These are phyloP conservation scores for Citropsis articulata DNA, from an alignment of 345 rosid genomes.

Conservation along the genomic window DNA sequence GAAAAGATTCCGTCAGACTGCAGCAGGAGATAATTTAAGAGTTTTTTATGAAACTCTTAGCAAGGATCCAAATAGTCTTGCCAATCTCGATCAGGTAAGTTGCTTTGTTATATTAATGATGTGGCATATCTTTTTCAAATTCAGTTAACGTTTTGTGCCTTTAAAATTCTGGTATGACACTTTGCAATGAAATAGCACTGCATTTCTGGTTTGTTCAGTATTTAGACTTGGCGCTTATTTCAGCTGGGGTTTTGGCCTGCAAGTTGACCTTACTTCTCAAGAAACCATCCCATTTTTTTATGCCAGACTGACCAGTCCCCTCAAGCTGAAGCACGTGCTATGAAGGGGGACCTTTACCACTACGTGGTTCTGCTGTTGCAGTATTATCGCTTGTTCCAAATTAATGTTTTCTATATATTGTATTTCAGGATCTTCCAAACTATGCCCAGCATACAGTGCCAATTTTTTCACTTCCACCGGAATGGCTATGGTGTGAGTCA, in stretches of 20 bases:
- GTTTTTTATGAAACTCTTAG: slow-evolving; percentile 97
- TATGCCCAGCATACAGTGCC: slow-evolving; percentile 98
- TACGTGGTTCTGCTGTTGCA: neutral
- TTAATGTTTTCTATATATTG: slow-evolving; percentile 17
- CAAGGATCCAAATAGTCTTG: slow-evolving; percentile 97
- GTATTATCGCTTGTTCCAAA: slow-evolving; percentile 1
- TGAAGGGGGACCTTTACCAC: neutral
- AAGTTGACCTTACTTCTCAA: neutral
- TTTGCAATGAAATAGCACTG: no score
- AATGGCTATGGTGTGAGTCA: slow-evolving; percentile 99
- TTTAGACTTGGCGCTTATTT: neutral
- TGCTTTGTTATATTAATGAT: neutral
- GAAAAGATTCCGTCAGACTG: slow-evolving; percentile 90
- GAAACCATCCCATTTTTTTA: neutral
- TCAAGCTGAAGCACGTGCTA: neutral
- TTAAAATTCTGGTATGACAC: neutral
- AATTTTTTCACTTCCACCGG: slow-evolving; percentile 90
- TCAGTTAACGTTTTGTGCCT: neutral
- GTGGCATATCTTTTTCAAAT: neutral
- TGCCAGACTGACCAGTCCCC: neutral
- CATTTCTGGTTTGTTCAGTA: neutral
- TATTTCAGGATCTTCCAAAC: slow-evolving; percentile 94
- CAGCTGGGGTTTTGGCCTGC: neutral
- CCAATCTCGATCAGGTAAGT: slow-evolving; percentile 93
- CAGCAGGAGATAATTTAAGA: slow-evolving; percentile 96